Evolutionary conservation across 768 basidiomycete genomes (phyloP).

Genomic region (Trametes maxima): DNA sequence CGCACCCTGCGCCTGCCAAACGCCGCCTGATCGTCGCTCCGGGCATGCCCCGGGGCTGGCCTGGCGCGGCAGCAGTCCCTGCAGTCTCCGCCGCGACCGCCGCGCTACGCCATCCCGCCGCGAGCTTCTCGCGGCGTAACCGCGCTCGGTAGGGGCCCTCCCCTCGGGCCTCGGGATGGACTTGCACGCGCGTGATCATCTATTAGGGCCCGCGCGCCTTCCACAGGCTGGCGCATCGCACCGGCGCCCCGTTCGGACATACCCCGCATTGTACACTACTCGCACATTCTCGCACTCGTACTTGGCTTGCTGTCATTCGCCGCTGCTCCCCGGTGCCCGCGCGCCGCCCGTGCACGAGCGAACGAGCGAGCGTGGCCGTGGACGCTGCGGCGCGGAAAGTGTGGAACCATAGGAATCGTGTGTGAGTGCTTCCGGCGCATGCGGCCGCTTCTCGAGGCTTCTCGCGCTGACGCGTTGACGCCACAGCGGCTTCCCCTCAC

Average conservation of each 20-base stretch:
- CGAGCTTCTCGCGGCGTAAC: conserved; percentile 23
- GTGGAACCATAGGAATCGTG: conserved; percentile 4
- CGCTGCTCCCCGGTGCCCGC: neutral
- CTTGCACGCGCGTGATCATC: neutral
- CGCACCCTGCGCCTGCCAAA: conserved; percentile 20
- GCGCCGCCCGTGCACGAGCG: neutral
- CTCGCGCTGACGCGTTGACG: conserved; percentile 17
- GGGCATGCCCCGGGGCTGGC: neutral
- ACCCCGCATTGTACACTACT: conserved; percentile 22
- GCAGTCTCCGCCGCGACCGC: neutral
- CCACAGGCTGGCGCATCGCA: neutral
- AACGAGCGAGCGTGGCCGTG: neutral
- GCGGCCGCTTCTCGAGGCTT: conserved; percentile 22
- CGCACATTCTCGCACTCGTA: conserved; percentile 4
- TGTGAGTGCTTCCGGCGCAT: conserved; percentile 14
- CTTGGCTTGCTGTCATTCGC: neutral
- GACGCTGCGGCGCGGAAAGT: neutral
- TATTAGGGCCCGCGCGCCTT: neutral
- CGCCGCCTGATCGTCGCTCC: conserved; percentile 18
- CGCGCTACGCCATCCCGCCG: conserved; percentile 13
- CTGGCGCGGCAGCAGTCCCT: neutral
- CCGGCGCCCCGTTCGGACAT: neutral
- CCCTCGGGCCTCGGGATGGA: neutral
- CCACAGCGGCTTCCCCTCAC: neutral
- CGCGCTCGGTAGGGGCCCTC: conserved; percentile 18